Base-by-base conservation (phyloP, 306 rosid species). In the Hippophae rhamnoides region DNA sequence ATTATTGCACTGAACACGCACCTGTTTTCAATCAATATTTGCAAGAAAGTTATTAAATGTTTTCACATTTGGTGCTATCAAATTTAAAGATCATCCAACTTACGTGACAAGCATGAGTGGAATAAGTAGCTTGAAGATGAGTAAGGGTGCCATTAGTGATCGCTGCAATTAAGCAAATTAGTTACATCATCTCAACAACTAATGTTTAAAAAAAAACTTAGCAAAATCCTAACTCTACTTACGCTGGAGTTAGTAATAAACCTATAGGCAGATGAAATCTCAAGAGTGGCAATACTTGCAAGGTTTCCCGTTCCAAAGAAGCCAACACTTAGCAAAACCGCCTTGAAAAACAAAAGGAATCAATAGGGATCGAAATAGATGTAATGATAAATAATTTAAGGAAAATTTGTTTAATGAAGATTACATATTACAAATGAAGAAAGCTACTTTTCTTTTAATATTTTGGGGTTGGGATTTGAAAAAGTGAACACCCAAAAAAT, bases 281-380 rank as follows among this genome's bases (percentile, higher is more conserved):
- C 90, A 45, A 89, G 86, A 70, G 95, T 89, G 45, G 97, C 95
- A 49, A 89, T 89, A 68, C 97, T 86, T 52, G 97, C 97, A 56
- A 89, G 86, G 50, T 89, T 89, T 54, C 97, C 97, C 18, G 95
- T 89, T 72, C 95, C 97, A 61, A 89, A 89, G 80, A 89, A 89
- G 46, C 95, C 90, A 47, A 89, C 82, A 55, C 86, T 89, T 71
- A 89, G 83, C 49, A 89, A 72, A 68, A 89, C 86, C 85, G 86
- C 68, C 97, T 89, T 71, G 70, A 18, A 57, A 58, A 52, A 66
- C 43, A 62, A 69, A 46, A 54, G 53, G 47, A 69, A 58, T 52
- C 12, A 46, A 13, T 1, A 48, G 27, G 57, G 46, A 62, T 43
- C 52, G 38, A 61, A 26, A 64, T 60, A 59, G 65, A 76, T 58